Base-by-base conservation (phyloP, 139 green algal species). In the Limnomonas spitsbergensis region DNA sequence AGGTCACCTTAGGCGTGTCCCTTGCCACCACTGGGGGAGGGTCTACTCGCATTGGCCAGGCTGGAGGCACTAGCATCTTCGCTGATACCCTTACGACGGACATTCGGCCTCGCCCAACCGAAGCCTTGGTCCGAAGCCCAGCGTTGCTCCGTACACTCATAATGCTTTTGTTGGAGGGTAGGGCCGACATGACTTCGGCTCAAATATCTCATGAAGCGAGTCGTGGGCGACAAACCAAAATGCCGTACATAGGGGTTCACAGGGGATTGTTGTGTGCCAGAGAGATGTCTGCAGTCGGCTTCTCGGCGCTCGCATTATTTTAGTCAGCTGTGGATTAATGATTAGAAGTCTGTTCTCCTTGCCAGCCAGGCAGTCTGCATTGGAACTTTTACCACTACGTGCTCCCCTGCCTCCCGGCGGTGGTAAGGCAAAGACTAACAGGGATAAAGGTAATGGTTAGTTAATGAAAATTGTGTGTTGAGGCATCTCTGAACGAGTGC, bases 21-120 rank as follows among this genome's bases (percentile, higher is more conserved):
- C 84, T 66, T 7, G 76, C 72, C 78, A 84, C 36, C 26, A 89
- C 84, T 67, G 86, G 81, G 29, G 84, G 84, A 47, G 80, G 70
- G n/a, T 86, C 84, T 4, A 89, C 84, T 27, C 84, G 84, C 71
- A 52, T 81, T 0, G 78, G 54, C 84, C 84, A 89, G 1, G 81
- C 81, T n/a, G 87, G 87, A n/a, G 87, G 87, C 35, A 47, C 36
- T 32, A 37, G 29, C 47, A 61, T 61, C 20, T 61, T 14, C 14
- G 47, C 47, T 61, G 14, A 20, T 61, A 61, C 47, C 14, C 14
- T 20, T 14, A 61, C 47, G 20, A 20, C 14, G 20, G 47, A 61
- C 47, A 29, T 14, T 61, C 47, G 47, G 47, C 14, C 14, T 61
- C n/a, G n/a, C n/a, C n/a, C n/a, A n/a, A n/a, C n/a, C n/a, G n/a